phyloP scores from a whole-genome alignment of 2,329 filamentous ascomycete genomes.

The Leptographium procerum region DNA sequence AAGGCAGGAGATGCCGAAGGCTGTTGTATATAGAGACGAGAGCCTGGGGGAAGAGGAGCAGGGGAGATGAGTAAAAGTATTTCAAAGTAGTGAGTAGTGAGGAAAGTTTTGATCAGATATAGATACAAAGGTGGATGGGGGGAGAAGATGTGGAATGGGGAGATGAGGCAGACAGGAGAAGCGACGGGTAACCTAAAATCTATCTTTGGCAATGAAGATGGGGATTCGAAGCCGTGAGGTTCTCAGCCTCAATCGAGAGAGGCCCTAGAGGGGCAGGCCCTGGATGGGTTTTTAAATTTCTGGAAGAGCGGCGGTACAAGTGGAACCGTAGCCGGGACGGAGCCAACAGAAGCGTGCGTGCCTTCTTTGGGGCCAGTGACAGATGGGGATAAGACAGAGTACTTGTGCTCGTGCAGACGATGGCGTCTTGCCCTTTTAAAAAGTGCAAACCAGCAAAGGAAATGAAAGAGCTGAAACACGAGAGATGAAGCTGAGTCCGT shows the following conservation, averaged over 20 bases:
- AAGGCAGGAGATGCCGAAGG: not conserved
- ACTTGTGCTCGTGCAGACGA: not conserved
- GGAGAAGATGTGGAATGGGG: not conserved
- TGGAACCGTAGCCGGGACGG: conserved; percentile 4
- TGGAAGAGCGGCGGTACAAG: conserved; percentile 6
- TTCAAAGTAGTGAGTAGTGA: not conserved
- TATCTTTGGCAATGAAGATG: conserved; percentile 8
- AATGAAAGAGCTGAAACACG: not conserved
- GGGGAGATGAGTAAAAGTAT: not conserved
- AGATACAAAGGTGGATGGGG: not conserved
- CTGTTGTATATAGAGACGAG: not conserved
- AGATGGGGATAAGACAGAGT: conserved; percentile 1
- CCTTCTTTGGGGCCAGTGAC: not conserved
- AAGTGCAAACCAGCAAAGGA: not conserved
- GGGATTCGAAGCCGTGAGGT: conserved; percentile 4
- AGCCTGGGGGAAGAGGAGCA: not conserved
- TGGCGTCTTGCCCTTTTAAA: not conserved
- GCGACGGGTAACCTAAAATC: conserved; percentile 4
- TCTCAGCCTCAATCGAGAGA: conserved; percentile 10
- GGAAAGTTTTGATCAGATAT: not conserved
- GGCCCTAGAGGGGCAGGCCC: conserved; percentile 2
- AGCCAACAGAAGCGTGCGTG: conserved; percentile 1
- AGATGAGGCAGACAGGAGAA: not conserved
- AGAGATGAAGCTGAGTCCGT: not conserved
- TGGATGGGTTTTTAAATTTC: conserved; percentile 7